Evolutionary conservation across 2,329 filamentous ascomycete genomes (phyloP).

Genomic region (Talaromyces sp.): DNA sequence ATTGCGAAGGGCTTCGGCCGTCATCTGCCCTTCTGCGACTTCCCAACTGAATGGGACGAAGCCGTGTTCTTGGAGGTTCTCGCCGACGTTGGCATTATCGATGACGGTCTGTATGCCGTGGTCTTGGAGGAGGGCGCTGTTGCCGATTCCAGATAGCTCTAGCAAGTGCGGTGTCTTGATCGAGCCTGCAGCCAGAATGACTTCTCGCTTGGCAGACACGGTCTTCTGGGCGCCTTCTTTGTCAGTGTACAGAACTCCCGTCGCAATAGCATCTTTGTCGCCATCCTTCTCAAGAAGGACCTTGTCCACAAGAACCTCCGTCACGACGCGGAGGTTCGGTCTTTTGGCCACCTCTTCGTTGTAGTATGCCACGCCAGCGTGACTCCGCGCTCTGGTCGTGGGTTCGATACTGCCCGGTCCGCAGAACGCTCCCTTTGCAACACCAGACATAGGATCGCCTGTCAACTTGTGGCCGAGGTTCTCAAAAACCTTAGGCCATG

Average conservation of each 20-base stretch:
- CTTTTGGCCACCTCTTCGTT: constrained; percentile 14
- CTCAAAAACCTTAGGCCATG: constrained; percentile 22
- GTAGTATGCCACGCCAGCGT: constrained; percentile 20
- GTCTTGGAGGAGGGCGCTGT: constrained; percentile 31
- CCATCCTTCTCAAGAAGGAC: constrained; percentile 8
- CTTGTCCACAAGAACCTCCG: constrained; percentile 20
- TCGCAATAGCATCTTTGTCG: constrained; percentile 26
- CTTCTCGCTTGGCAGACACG: constrained; percentile 34
- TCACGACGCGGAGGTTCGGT: constrained; percentile 21
- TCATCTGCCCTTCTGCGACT: not conserved
- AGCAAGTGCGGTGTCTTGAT: constrained; percentile 45
- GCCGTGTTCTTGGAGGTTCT: constrained; percentile 32
- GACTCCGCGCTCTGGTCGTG: constrained; percentile 20
- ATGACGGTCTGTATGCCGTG: constrained; percentile 36
- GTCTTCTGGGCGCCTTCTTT: not conserved
- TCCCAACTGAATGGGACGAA: constrained; percentile 19
- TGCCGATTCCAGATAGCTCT: constrained; percentile 47
- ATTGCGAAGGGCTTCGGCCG: not conserved
- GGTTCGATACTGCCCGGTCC: constrained; percentile 21
- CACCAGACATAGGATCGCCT: constrained; percentile 33
- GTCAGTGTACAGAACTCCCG: constrained; percentile 43
- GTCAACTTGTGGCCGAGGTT: constrained; percentile 2
- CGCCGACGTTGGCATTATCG: constrained; percentile 38
- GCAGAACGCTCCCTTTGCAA: constrained; percentile 29
- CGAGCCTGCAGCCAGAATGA: constrained; percentile 49